These are phyloP conservation scores for Ramaria sp. DNA, from an alignment of 768 basidiomycete species.

Conservation along the genomic window DNA sequence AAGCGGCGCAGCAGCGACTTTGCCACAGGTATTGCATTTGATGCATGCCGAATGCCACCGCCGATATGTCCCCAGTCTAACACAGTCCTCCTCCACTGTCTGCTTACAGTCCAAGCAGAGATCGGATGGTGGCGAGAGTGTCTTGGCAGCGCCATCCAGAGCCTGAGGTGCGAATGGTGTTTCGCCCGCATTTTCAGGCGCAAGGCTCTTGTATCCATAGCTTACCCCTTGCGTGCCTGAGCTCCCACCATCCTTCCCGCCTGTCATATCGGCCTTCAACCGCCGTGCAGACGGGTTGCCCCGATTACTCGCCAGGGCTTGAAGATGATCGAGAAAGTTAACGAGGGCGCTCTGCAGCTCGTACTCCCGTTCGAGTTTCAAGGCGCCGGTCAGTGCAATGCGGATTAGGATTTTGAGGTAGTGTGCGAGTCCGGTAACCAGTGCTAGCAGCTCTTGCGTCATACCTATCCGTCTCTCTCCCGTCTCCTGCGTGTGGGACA, in stretches of 20 bases:
- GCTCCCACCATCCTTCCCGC: constrained; percentile 38
- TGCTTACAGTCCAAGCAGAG: constrained; percentile 80
- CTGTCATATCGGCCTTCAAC: constrained; percentile 33
- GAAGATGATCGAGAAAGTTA: constrained; percentile 86
- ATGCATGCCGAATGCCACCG: constrained; percentile 95
- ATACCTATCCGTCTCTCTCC: constrained; percentile 87
- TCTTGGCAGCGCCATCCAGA: neutral
- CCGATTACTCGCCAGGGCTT: constrained; percentile 79
- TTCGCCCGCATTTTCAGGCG: constrained; percentile 85
- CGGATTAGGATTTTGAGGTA: constrained; percentile 99
- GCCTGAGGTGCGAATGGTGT: constrained; percentile 45
- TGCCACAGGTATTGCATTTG: constrained; percentile 75
- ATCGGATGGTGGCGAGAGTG: constrained; percentile 52
- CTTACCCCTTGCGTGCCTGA: constrained; percentile 77
- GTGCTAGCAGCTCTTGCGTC: constrained; percentile 92
- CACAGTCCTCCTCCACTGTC: constrained; percentile 97
- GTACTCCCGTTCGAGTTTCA: constrained; percentile 91
- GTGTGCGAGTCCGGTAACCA: constrained; percentile 98
- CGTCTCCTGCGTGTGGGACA: constrained; percentile 93
- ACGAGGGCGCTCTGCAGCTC: constrained; percentile 74
- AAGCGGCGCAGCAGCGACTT: constrained; percentile 50
- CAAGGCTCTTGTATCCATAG: constrained; percentile 87
- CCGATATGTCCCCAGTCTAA: constrained; percentile 89
- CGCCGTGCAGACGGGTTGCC: constrained; percentile 71
- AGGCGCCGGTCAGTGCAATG: constrained; percentile 89